Evolutionary conservation across 257 asterid genomes (phyloP), one percentile per base, ranked within the genome.

Genomic region (Fraxinus anomala): DNA sequence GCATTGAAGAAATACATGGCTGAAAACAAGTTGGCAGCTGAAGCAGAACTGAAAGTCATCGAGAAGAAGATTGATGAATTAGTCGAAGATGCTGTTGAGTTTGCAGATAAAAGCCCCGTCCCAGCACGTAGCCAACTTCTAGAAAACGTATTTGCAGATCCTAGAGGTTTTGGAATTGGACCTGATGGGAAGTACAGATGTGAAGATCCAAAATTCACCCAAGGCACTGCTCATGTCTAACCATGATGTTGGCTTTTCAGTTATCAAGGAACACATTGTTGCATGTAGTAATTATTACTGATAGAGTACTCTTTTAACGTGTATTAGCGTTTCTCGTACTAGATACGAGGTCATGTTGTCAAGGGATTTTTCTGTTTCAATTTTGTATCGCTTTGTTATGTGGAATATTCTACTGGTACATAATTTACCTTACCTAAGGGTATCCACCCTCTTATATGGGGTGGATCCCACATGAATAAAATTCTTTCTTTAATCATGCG

Each of bases 161-260:
- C 99, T 1, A 87, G 86, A 81, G 97, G 99, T 13, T 95, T 95
- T 13, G 96, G 98, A 13, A 95, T 92, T 51, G 98, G 97, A 70
- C 98, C 99, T 17, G 96, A 95, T 81, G 99, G 99, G n/a, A 91
- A 82, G 88, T 95, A 95, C 91, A 89, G 96, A 87, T 95, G 99
- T 68, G 98, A 92, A 91, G 98, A 95, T 74, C 99, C 99, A 54
- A 92, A 95, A 83, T 95, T 95, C 84, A 95, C 99, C 6, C 88
- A 95, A 81, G 99, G 99, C 81, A 92, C 98, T 76, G 98, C 98
- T 34, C 98, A 89, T 81, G 96, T 94, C 78, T 92, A 86, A 84
- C 33, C 66, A 2, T 68, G 28, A 26, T 10, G 34, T 26, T 63
- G 33, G 34, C 34, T 66, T 74, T 72, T 65, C 44, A 17, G 84